These are phyloP conservation scores for Coemansia sp. DNA, from an alignment of 192 early-diverging fungal species.

Conservation along the genomic window DNA sequence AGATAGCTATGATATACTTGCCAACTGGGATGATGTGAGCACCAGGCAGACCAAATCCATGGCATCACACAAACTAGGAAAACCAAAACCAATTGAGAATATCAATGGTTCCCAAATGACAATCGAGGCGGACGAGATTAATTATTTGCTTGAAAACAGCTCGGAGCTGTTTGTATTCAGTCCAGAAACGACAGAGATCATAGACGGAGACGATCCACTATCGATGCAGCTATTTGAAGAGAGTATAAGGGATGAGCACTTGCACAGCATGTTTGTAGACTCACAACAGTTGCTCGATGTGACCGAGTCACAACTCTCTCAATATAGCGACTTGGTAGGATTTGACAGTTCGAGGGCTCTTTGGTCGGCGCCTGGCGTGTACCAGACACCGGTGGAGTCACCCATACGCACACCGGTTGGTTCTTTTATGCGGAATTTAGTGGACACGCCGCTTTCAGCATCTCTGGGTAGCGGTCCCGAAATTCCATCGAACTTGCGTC, in stretches of 20 bases:
- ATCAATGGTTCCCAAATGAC: not conserved
- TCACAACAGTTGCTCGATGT: constrained; percentile 12
- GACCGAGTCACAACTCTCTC: not conserved
- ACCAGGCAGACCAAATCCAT: not conserved
- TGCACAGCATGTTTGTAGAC: constrained; percentile 12
- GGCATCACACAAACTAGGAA: not conserved
- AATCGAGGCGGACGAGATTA: constrained; percentile 4
- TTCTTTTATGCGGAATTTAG: not conserved
- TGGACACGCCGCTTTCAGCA: not conserved
- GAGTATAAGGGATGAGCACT: constrained; percentile 24
- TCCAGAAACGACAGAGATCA: not conserved
- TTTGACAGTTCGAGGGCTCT: not conserved
- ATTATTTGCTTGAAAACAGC: constrained; percentile 11
- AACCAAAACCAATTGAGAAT: not conserved
- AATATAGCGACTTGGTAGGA: too few relatives aligned
- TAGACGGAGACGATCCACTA: constrained; percentile 3
- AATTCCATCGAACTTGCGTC: not conserved
- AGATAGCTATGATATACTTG: not conserved
- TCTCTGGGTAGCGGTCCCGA: not conserved
- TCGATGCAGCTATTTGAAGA: constrained; percentile 28
- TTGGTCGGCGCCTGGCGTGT: not conserved
- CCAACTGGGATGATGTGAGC: not conserved
- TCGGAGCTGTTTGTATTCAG: constrained; percentile 25
- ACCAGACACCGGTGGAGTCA: not conserved
- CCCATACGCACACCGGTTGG: constrained; percentile 2